Evolutionary conservation across 805 yeast species (phyloP).

Genomic region (Schwanniomyces occidentalis): DNA sequence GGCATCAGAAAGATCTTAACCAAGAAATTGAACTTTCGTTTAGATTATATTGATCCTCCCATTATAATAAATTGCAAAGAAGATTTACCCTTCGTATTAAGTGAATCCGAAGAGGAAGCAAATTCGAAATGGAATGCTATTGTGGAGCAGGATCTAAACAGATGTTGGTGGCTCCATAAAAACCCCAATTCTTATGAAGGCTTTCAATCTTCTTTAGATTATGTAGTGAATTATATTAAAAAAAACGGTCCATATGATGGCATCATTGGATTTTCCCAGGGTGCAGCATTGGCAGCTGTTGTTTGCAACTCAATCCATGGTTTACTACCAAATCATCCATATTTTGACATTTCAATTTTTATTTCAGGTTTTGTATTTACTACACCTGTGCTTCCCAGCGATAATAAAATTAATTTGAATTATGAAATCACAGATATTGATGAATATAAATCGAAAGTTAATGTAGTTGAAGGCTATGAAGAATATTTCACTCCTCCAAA

Average conservation of each 20-base stretch:
- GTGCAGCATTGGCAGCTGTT: conserved; percentile 39
- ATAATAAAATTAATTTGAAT: conserved; percentile 16
- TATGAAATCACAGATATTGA: conserved; percentile 22
- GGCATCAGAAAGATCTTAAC: conserved; percentile 30
- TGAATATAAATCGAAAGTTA: conserved; percentile 19
- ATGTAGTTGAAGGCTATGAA: conserved; percentile 18
- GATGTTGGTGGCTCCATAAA: conserved; percentile 39
- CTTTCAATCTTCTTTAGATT: conserved; percentile 26
- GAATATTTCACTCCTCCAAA: conserved; percentile 18
- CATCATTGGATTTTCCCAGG: conserved; percentile 44
- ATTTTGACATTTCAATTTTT: conserved; percentile 27
- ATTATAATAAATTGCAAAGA: conserved; percentile 20
- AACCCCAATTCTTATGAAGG: conserved; percentile 24
- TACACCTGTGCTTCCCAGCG: conserved; percentile 15
- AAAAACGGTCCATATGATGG: conserved; percentile 44
- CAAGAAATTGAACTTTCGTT: conserved; percentile 23
- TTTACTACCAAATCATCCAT: conserved; percentile 23
- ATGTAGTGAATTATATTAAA: conserved; percentile 26
- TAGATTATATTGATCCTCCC: conserved; percentile 38
- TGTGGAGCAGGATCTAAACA: conserved; percentile 25
- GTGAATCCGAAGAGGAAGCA: conserved; percentile 25
- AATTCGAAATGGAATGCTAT: conserved; percentile 29
- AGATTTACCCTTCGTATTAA: conserved; percentile 30
- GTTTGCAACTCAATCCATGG: conserved; percentile 23
- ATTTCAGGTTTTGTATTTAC: conserved; percentile 41